A percentile compares a stretch with the other conserved stretches of the same genome.
phyloP scores from a whole-genome alignment of 2,329 filamentous ascomycete genomes.

The Zalaria sp. region DNA sequence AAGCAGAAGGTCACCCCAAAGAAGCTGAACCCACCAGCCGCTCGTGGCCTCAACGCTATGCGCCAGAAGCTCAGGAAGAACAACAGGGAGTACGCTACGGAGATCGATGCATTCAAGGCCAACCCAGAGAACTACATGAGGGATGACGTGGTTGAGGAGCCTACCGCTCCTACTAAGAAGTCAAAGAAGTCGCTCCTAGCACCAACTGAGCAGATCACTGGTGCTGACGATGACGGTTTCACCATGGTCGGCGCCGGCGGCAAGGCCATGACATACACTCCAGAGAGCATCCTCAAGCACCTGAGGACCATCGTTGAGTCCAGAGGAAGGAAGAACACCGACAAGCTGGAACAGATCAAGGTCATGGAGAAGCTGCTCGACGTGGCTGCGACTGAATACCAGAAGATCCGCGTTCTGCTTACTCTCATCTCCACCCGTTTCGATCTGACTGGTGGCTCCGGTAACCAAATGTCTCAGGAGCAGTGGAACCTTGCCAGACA shows the following conservation, averaged over 20 bases:
- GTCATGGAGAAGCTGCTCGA: constrained; percentile 94
- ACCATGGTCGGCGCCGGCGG: constrained; percentile 79
- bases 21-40: constrained; percentile 97
- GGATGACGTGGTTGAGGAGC: constrained; percentile 63
- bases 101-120: constrained; percentile 75
- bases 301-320: constrained; percentile 86
- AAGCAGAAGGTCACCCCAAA: constrained; percentile 94
- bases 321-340: constrained; percentile 97
- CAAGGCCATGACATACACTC: constrained; percentile 79
- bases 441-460: constrained; percentile 69
- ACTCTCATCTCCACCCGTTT: constrained; percentile 89
- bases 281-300: constrained; percentile 97
- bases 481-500: constrained; percentile 93
- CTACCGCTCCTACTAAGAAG: constrained; percentile 33
- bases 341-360: constrained; percentile 85
- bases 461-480: constrained; percentile 78
- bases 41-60: constrained; percentile 86
- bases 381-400: constrained; percentile 82
- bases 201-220: constrained; percentile 35
- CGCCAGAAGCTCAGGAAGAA: constrained; percentile 99
- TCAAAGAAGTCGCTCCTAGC: constrained; percentile 33
- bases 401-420: constrained; percentile 81
- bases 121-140: constrained; percentile 83
- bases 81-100: constrained; percentile 82
- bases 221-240: constrained; percentile 72